Conservation (phyloP, 495 filamentous ascomycete species). For the Trichoderma virens region DNA sequence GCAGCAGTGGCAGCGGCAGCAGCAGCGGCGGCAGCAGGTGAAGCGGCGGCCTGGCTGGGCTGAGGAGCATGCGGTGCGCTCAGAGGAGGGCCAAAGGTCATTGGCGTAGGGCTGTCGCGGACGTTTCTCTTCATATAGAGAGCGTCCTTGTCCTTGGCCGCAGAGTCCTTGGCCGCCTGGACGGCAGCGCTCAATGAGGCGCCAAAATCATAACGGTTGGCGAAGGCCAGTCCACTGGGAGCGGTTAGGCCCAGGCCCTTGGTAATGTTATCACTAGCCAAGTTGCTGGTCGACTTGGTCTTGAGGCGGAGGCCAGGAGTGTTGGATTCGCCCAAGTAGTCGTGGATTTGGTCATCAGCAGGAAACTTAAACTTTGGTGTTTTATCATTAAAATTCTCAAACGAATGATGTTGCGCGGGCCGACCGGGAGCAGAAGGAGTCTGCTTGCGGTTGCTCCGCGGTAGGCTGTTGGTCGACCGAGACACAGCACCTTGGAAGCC, state of each 20-base stretch:
- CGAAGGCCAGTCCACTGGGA: slow-evolving; percentile 67
- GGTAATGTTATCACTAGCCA: slow-evolving; percentile 42
- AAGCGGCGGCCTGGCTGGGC: slow-evolving; percentile 10
- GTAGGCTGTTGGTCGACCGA: slow-evolving; percentile 54
- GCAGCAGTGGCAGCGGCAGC: slow-evolving; percentile 15
- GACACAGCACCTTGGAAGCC: slow-evolving; percentile 40
- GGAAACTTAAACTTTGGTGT: slow-evolving; percentile 50
- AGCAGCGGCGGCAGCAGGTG: slow-evolving; percentile 15
- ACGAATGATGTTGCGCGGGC: slow-evolving; percentile 51
- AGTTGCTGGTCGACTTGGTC: slow-evolving; percentile 36
- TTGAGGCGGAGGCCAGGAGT: slow-evolving; percentile 40
- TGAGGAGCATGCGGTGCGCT: slow-evolving; percentile 11
- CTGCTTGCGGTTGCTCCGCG: slow-evolving; percentile 62
- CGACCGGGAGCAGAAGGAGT: slow-evolving; percentile 39
- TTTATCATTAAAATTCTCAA: slow-evolving; percentile 66
- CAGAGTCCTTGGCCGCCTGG: slow-evolving; percentile 49
- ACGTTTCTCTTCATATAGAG: slow-evolving; percentile 41
- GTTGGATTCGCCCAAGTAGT: slow-evolving; percentile 44
- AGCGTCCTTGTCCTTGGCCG: slow-evolving; percentile 43
- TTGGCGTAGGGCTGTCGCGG: slow-evolving; percentile 18
- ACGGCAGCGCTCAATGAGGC: slow-evolving; percentile 83
- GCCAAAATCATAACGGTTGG: slow-evolving; percentile 88
- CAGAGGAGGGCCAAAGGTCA: slow-evolving; percentile 16
- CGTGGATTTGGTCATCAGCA: slow-evolving; percentile 46
- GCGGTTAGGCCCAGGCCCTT: slow-evolving; percentile 32